Percentiles rank a stretch among this genome's conserved stretches.
phyloP scores from a whole-genome alignment of 2,329 filamentous ascomycete species.

The Fusarium chlamydosporum region DNA sequence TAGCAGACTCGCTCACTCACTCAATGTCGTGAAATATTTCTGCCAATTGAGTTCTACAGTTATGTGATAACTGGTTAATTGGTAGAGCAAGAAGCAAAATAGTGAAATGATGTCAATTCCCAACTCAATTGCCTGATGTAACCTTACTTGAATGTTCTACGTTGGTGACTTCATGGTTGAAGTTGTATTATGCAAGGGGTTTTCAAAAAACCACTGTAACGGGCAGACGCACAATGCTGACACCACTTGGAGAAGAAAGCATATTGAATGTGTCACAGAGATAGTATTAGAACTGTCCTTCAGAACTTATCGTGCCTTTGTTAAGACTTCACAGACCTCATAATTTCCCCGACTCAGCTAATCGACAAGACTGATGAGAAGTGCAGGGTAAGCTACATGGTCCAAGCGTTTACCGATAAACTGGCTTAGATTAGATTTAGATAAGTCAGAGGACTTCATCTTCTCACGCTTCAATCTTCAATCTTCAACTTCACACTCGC shows the following conservation, averaged over 20 bases:
- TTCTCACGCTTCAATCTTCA: conserved; percentile 21
- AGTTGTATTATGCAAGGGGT: too few relatives aligned
- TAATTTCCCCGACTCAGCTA: not conserved
- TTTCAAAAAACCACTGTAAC: too few relatives aligned
- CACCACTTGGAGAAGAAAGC: not conserved
- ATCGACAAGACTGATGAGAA: conserved; percentile 13
- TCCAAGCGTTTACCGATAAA: conserved; percentile 29
- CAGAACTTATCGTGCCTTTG: too few relatives aligned
- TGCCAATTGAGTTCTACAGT: not conserved
- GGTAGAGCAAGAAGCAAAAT: not conserved
- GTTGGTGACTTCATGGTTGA: not conserved
- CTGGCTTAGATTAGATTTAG: conserved; percentile 21
- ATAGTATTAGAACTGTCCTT: not conserved
- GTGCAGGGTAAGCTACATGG: conserved; percentile 37
- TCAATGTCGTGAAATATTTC: not conserved
- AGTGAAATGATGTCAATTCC: not conserved
- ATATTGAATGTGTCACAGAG: not conserved
- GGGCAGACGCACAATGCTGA: not conserved
- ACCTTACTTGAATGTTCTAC: not conserved
- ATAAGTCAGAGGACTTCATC: conserved; percentile 19
- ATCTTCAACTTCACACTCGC: conserved; percentile 12
- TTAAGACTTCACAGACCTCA: too few relatives aligned
- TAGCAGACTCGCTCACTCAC: not conserved
- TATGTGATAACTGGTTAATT: not conserved
- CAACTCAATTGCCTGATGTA: not conserved